phyloP scores from a whole-genome alignment of 2,329 filamentous ascomycete genomes.

The Talaromyces funiculosus region DNA sequence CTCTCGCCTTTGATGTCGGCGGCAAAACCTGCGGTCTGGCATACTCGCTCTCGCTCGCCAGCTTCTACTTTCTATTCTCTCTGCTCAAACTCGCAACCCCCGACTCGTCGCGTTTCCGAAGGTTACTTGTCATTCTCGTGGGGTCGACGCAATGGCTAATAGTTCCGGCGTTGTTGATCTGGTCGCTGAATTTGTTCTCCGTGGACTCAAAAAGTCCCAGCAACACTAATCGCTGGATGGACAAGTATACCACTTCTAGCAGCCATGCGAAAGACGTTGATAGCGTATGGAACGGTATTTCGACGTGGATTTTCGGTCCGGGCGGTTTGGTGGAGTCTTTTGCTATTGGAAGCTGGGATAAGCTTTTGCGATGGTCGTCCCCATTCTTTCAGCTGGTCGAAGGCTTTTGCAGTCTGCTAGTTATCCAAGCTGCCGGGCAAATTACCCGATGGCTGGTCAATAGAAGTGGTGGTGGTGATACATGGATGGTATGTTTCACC shows the following conservation, averaged over 20 bases:
- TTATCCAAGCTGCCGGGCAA: conserved; percentile 91
- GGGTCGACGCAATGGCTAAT: conserved; percentile 79
- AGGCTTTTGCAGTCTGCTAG: conserved; percentile 91
- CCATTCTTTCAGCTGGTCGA: conserved; percentile 92
- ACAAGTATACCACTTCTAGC: conserved; percentile 50
- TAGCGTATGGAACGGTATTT: conserved; percentile 47
- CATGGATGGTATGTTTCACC: conserved; percentile 74
- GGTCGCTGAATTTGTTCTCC: conserved; percentile 91
- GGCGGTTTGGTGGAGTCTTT: conserved; percentile 74
- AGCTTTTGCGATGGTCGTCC: conserved; percentile 78
- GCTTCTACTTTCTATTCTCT: conserved; percentile 88
- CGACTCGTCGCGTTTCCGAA: conserved; percentile 68
- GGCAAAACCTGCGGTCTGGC: conserved; percentile 89
- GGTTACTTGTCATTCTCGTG: conserved; percentile 62
- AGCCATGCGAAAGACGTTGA: background rate
- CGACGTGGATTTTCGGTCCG: conserved; percentile 83
- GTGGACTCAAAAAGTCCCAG: conserved; percentile 66
- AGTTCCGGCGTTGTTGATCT: conserved; percentile 81
- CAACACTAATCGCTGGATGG: conserved; percentile 63
- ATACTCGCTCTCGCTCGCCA: conserved; percentile 82
- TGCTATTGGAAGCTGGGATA: conserved; percentile 84
- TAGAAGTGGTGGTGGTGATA: conserved; percentile 77
- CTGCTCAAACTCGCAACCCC: conserved; percentile 73
- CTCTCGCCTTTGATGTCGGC: conserved; percentile 95
- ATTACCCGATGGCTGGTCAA: conserved; percentile 95